phyloP scores from a whole-genome alignment of 225 moss, liverwort and hornwort genomes.

The Pseudoscleropodium purum region DNA sequence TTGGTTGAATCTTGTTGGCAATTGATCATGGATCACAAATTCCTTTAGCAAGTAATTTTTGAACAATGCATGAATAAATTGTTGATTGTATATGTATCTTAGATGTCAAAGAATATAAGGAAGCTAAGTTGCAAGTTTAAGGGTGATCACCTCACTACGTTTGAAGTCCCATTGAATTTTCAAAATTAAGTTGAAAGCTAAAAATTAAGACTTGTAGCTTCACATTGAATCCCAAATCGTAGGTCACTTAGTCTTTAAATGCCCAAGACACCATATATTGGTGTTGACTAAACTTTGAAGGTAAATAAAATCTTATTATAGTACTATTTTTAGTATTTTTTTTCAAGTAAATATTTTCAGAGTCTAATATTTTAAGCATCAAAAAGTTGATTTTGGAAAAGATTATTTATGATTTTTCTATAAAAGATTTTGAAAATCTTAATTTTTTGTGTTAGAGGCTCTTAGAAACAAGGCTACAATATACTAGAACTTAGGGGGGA shows the following conservation, averaged over 20 bases:
- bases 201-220: neutral
- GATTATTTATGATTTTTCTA: neutral
- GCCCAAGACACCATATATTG: neutral
- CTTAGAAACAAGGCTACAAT: neutral
- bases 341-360: no score
- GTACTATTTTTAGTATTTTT: neutral
- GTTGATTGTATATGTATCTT: neutral
- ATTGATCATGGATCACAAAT: neutral
- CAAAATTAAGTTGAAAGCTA: neutral
- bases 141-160: neutral
- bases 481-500: neutral
- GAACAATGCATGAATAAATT: no score
- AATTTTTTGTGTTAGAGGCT: neutral
- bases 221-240: neutral
- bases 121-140: neutral
- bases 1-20: neutral
- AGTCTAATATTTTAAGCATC: neutral
- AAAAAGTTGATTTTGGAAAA: neutral
- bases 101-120: neutral
- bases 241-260: rapidly evolving
- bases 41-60: neutral
- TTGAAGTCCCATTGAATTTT: neutral
- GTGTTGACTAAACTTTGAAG: neutral
- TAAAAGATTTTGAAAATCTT: neutral
- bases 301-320: neutral